Evolutionary conservation across 306 rosid genomes (phyloP).

Genomic region (Acacia confusa): DNA sequence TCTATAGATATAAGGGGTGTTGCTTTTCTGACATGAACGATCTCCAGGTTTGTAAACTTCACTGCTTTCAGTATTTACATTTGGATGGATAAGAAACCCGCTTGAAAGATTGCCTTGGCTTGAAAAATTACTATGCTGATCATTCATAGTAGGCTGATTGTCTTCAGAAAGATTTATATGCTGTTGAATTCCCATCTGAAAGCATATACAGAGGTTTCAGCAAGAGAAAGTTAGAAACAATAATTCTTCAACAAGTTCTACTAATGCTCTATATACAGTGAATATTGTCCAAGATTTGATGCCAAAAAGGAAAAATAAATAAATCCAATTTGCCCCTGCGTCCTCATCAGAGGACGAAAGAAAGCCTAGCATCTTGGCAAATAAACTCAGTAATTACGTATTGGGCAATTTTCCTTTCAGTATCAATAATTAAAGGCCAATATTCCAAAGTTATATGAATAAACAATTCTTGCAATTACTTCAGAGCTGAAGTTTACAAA

Average conservation of each 20-base stretch:
- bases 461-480: constrained; percentile 5
- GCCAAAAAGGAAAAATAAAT: not conserved
- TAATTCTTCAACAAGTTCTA: constrained; percentile 1
- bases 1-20: constrained; percentile 57
- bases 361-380: not conserved
- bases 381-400: constrained; percentile 8
- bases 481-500: not conserved
- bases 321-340: not conserved
- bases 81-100: constrained; percentile 31
- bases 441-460: constrained; percentile 7
- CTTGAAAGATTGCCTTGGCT: constrained; percentile 33
- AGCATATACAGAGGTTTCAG: constrained; percentile 33
- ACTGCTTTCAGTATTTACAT: constrained; percentile 45
- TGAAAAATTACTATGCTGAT: constrained; percentile 31
- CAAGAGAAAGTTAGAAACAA: constrained; percentile 17
- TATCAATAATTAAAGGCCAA: not conserved
- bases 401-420: not conserved
- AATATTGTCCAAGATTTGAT: not conserved
- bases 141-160: constrained; percentile 40
- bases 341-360: not conserved
- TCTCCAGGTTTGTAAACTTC: constrained; percentile 44
- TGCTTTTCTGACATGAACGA: constrained; percentile 33
- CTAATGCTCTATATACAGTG: not conserved
- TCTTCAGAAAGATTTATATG: constrained; percentile 39
- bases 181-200: constrained; percentile 66